These are phyloP conservation scores for Penicillium diatomitis DNA, from an alignment of 495 filamentous ascomycete species.

Conservation along the genomic window DNA sequence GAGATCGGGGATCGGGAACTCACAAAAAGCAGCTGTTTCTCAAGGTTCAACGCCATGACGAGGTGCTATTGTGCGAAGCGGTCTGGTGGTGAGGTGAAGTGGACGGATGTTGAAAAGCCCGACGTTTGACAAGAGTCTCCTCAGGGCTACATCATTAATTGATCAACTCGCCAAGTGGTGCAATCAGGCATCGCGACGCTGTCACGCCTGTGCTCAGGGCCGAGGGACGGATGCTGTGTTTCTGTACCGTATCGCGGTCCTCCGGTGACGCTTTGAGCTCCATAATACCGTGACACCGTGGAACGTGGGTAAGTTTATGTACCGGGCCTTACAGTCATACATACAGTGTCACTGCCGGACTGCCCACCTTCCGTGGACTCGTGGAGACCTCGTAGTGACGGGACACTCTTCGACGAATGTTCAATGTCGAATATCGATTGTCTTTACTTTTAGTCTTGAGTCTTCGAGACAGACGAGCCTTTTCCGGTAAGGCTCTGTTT, in stretches of 20 bases:
- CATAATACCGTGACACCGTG: too few species aligned
- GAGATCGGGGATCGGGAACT: slow-evolving; percentile 19
- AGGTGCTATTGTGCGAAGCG: neutral
- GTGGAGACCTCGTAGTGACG: too few species aligned
- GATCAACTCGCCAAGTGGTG: slow-evolving; percentile 13
- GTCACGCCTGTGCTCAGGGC: slow-evolving; percentile 16
- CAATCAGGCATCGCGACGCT: slow-evolving; percentile 1
- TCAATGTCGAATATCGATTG: too few species aligned
- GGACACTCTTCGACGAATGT: too few species aligned
- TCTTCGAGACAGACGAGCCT: too few species aligned
- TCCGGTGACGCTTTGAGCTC: too few species aligned
- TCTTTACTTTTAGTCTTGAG: too few species aligned
- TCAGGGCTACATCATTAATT: slow-evolving; percentile 12
- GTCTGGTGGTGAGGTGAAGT: neutral
- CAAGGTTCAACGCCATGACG: slow-evolving; percentile 65
- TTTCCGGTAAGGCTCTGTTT: too few species aligned
- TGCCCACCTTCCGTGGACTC: too few species aligned
- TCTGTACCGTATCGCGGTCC: slow-evolving; percentile 1
- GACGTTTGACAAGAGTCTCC: slow-evolving; percentile 3
- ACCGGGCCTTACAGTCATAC: too few species aligned
- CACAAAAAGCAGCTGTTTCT: slow-evolving; percentile 74
- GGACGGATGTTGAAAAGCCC: slow-evolving; percentile 3
- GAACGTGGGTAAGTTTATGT: too few species aligned
- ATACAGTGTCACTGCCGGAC: too few species aligned
- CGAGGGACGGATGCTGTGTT: slow-evolving; percentile 7